These are phyloP conservation scores for Pseudomicrostroma phylloplanum DNA, from an alignment of 1,284 basidiomycete genomes.

Conservation along the genomic window DNA sequence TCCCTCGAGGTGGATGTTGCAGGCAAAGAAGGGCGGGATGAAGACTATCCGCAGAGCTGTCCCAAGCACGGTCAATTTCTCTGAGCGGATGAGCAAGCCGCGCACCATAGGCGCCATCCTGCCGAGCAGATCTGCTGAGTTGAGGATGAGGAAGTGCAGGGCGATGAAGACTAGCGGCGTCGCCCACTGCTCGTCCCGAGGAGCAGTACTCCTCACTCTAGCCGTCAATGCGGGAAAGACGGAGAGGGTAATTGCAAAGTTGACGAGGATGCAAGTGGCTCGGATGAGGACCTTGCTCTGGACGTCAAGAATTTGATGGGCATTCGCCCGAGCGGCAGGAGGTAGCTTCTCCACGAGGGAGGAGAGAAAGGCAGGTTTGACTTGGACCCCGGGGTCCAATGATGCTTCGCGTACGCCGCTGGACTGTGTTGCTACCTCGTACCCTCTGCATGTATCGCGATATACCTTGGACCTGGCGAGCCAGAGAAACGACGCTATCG, in stretches of 20 bases:
- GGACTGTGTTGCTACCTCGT: conserved; percentile 3
- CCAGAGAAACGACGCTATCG: background rate
- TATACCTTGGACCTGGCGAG: conserved; percentile 7
- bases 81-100: conserved; percentile 12
- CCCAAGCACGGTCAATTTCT: conserved; percentile 17
- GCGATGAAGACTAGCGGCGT: conserved; percentile 40
- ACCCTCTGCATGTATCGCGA: background rate
- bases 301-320: conserved; percentile 13
- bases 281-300: conserved; percentile 31
- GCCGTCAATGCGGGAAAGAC: conserved; percentile 40
- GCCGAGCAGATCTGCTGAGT: conserved; percentile 33
- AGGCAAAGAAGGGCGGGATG: conserved; percentile 33
- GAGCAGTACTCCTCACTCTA: conserved; percentile 16
- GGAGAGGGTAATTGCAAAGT: conserved; percentile 30
- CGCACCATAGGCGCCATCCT: conserved; percentile 28
- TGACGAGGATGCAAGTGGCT: conserved; percentile 18
- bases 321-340: background rate
- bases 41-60: conserved; percentile 25
- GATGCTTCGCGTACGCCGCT: too few species aligned
- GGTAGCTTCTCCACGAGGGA: background rate
- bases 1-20: conserved; percentile 20
- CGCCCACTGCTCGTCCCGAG: conserved; percentile 8
- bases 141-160: conserved; percentile 42
- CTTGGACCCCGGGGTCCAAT: too few species aligned
- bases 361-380: background rate